These are phyloP conservation scores for Pythium rishiriense DNA, from an alignment of 352 stramenopile species.

Conservation along the genomic window DNA sequence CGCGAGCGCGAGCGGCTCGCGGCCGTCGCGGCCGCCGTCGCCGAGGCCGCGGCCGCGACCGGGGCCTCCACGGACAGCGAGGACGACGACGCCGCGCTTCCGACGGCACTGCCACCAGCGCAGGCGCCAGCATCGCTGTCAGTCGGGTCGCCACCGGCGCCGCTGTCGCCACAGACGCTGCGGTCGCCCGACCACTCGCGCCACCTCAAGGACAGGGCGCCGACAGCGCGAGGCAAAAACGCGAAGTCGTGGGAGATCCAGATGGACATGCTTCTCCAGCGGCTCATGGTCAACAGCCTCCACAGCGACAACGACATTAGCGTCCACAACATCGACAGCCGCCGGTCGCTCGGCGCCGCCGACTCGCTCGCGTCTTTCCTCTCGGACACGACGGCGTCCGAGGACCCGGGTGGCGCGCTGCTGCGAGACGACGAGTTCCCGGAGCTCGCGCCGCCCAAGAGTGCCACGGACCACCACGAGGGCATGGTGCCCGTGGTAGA, in stretches of 20 bases:
- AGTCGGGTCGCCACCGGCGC: background rate
- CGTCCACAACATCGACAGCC: conserved; percentile 76
- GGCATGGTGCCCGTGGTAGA: background rate
- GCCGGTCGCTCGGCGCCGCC: conserved; percentile 42
- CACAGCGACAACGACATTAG: conserved; percentile 75
- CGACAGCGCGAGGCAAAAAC: conserved; percentile 18
- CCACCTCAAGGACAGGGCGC: conserved; percentile 14
- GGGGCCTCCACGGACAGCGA: background rate
- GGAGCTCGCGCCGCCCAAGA: background rate
- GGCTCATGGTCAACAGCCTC: conserved; percentile 83
- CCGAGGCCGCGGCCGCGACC: background rate
- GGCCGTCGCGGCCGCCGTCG: conserved; percentile 10
- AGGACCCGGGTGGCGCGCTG: conserved; percentile 1
- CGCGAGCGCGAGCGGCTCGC: conserved; percentile 22
- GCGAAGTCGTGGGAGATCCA: conserved; percentile 81
- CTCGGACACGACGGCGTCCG: conserved; percentile 31
- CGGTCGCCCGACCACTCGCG: conserved; percentile 11
- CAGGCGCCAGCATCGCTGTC: background rate
- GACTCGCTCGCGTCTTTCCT: conserved; percentile 43
- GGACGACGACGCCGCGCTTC: background rate
- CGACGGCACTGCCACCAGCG: background rate
- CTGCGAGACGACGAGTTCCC: background rate
- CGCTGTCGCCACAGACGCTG: background rate
- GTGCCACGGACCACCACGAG: background rate
- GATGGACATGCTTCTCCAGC: conserved; percentile 84